These are phyloP conservation scores for Eutrema japonicum DNA, from an alignment of 345 rosid genomes.

Conservation along the genomic window DNA sequence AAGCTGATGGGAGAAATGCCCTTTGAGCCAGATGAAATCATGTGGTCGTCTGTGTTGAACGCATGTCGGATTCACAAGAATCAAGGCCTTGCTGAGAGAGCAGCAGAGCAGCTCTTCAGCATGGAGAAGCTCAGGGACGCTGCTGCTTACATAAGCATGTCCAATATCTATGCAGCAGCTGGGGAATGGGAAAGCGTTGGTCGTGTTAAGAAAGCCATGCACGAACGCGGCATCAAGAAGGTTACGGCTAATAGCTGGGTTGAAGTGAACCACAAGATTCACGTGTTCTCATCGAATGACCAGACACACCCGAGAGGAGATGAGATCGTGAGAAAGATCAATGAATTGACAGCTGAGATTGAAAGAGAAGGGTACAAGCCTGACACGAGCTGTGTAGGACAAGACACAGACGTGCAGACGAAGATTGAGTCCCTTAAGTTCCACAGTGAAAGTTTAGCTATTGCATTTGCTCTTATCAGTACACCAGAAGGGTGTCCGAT, in stretches of 20 bases:
- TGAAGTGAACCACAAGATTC: conserved; percentile 64
- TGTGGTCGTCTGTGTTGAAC: conserved; percentile 87
- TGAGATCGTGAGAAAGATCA: conserved; percentile 60
- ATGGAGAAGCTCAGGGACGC: conserved; percentile 85
- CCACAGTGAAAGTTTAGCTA: conserved; percentile 83
- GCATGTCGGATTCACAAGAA: conserved; percentile 90
- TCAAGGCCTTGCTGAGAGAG: conserved; percentile 65
- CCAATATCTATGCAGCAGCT: conserved; percentile 75
- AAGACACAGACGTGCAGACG: conserved; percentile 60
- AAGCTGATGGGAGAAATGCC: conserved; percentile 72
- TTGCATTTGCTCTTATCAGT: conserved; percentile 80
- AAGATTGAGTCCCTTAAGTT: conserved; percentile 75
- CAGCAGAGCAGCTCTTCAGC: conserved; percentile 64
- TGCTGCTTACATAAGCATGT: conserved; percentile 78
- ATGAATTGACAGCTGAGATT: conserved; percentile 57
- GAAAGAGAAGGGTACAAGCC: conserved; percentile 75
- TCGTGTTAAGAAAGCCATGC: conserved; percentile 77
- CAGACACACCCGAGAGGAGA: conserved; percentile 57
- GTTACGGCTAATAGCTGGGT: conserved; percentile 85
- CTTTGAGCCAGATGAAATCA: conserved; percentile 74
- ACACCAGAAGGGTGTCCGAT: conserved; percentile 76
- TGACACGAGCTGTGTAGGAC: conserved; percentile 72
- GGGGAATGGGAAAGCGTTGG: conserved; percentile 76
- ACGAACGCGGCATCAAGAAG: conserved; percentile 74
- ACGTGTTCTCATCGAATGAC: conserved; percentile 71